Evolutionary conservation across 192 early-diverging fungal genomes (phyloP).

Genomic region (Mortierella hygrophila): DNA sequence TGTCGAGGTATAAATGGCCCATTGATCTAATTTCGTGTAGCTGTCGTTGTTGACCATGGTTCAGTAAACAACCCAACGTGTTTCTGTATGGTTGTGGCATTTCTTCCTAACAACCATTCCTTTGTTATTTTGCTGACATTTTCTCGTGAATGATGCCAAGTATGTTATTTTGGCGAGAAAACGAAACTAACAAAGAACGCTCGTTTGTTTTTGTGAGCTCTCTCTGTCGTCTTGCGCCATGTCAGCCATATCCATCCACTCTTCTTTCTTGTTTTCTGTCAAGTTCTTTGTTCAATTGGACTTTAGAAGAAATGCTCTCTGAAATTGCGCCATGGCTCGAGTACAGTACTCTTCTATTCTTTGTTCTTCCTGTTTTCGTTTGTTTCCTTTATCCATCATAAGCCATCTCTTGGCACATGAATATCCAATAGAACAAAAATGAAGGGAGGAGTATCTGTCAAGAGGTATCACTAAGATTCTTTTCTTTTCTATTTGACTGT

Average conservation of each 20-base stretch:
- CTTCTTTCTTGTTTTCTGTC: neutral
- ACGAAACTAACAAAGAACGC: neutral
- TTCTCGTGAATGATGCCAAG: neutral
- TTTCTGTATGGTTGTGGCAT: too few relatives aligned
- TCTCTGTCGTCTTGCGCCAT: neutral
- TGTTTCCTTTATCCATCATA: neutral
- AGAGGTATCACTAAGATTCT: too few relatives aligned
- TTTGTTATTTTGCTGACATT: neutral
- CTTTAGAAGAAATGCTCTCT: neutral
- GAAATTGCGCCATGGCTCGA: conserved; percentile 11
- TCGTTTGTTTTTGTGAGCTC: neutral
- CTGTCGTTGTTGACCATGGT: too few relatives aligned
- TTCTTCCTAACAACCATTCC: too few relatives aligned
- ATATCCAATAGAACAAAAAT: too few relatives aligned
- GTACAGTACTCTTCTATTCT: neutral
- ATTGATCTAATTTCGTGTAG: too few relatives aligned
- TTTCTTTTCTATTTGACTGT: too few relatives aligned
- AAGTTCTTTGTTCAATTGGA: neutral
- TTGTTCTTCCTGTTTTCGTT: neutral
- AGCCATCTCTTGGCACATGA: too few relatives aligned
- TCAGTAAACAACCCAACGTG: too few relatives aligned
- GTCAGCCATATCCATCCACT: neutral
- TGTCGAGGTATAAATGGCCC: too few relatives aligned
- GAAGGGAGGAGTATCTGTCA: too few relatives aligned
- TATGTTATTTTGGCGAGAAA: neutral